phyloP scores from a whole-genome alignment of 176 grass and related monocot genomes.

The Aegilops sharonensis region DNA sequence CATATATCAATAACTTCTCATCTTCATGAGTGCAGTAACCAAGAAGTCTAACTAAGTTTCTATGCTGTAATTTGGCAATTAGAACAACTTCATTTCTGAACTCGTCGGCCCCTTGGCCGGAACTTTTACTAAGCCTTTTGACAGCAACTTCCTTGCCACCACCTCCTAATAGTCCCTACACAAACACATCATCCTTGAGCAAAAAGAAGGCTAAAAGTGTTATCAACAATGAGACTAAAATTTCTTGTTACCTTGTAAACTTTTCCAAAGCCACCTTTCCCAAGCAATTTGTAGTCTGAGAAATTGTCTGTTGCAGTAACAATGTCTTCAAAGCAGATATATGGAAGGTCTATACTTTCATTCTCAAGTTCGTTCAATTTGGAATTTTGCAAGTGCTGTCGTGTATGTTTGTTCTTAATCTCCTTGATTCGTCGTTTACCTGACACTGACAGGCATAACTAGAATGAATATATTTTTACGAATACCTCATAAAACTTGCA shows the following conservation, averaged over 20 bases:
- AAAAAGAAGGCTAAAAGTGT: background rate
- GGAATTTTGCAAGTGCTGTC: background rate
- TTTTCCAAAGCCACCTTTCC: conserved; percentile 49
- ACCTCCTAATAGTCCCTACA: conserved; percentile 33
- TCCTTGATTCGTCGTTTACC: conserved; percentile 16
- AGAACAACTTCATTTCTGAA: conserved; percentile 59
- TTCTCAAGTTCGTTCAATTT: background rate
- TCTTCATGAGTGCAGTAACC: conserved; percentile 43
- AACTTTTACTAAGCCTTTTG: conserved; percentile 37
- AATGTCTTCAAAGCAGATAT: conserved; percentile 30
- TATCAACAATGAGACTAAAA: background rate
- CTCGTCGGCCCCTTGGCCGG: conserved; percentile 35
- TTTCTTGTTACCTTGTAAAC: conserved; percentile 43
- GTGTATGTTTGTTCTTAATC: background rate
- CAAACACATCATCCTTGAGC: background rate
- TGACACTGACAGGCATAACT: background rate
- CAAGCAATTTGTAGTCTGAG: conserved; percentile 40
- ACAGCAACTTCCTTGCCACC: conserved; percentile 47
- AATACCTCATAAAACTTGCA: background rate
- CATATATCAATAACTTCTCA: conserved; percentile 52
- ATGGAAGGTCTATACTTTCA: background rate
- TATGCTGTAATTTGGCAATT: conserved; percentile 56
- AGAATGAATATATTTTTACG: background rate
- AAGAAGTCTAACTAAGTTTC: conserved; percentile 45
- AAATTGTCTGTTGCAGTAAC: conserved; percentile 42